Evolutionary conservation across 78 protist genomes (phyloP), one percentile per base, ranked within the genome.

Genomic region (Speleostelium caveatum): DNA sequence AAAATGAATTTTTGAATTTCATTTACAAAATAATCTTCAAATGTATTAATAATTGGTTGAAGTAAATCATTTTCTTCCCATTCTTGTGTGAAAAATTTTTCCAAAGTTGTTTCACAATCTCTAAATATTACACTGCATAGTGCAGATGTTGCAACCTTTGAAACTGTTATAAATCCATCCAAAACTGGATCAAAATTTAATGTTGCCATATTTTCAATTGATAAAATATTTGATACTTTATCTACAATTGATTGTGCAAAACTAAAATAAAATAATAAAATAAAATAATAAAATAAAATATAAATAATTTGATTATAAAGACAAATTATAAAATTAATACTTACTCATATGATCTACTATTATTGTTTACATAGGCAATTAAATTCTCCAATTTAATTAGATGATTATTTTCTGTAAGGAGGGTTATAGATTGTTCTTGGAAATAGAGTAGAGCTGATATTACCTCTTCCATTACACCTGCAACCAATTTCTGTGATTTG

Each of bases 401-500:
- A n/a, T 80, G 90, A 32, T 80, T 80, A 24, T 78, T 59, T 32
- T 80, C 90, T 32, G 58, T 32, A 7, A 80, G 59, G 5, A 80
- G 24, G 0, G 38, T 56, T 0, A 80, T 42, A 12, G 38, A 38
- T 14, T 35, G 26, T 0, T n/a, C 39, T 68, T 80, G 90, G 72
- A 68, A 80, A 59, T 80, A 80, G 21, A 69, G 3, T 16, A 80
- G 39, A 30, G 90, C 90, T 22, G 24, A 39, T 0, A 80, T 62
- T 0, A 80, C 78, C 72, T 80, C 90, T 59, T 80, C 74, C 79
- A 80, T 80, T 28, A 80, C 90, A 80, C 90, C 90, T 12, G 53
- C 78, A 28, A 80, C 78, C 28, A 80, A 14, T 59, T 80, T 80
- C 12, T 80, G 90, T 17, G 75, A 80, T 33, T 80, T 80, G 6